Base-by-base conservation (phyloP, 306 rosid species). In the Cucurbita ficifolia region DNA sequence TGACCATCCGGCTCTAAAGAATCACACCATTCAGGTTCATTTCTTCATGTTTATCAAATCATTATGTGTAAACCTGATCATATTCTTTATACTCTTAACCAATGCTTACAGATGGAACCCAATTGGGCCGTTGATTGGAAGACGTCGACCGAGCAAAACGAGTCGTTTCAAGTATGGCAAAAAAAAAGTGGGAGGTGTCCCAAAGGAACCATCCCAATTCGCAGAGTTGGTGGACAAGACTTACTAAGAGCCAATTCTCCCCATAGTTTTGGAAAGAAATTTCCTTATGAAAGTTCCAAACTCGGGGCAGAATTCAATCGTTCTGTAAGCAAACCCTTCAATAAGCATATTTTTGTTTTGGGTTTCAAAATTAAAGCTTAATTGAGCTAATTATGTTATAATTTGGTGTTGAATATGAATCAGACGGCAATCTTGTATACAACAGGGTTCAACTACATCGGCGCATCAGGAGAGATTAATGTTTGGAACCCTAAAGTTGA, bases 1-100 rank as follows among this genome's bases (percentile, higher is more conserved):
- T 77, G 99, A 94, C 73, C 99, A 94, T 73, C 99, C 99, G 75
- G 91, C 51, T 73, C 96, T 94, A 79, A 94, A 89, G 81, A 96
- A 94, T 69, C 99, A 94, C 83, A 89, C 89, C 84, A 88, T 94
- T 73, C 99, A 87, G 69, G 76, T 73, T 73, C 43, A 14, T 55
- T 16, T 56, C 29, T 24, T 24, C 29, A 24, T 24, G 29, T 24
- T 24, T 1, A 24, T 24, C 29, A 24, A 24, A 24, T 24, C 29
- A 24, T 24, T 24, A 24, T 24, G 29, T 24, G 29, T 1, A 24
- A 24, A 0, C 1, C 29, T 24, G 2, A 1, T 11, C 14, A 9
- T 45, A 45, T 1, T 9, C 14, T 4, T 45, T 10, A 45, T 13
- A 4, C 14, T 45, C 50, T 38, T 5, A 6, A 2, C 1, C 29